phyloP scores from a whole-genome alignment of 495 filamentous ascomycete species.

The Rostrohypoxylon terebratum region DNA sequence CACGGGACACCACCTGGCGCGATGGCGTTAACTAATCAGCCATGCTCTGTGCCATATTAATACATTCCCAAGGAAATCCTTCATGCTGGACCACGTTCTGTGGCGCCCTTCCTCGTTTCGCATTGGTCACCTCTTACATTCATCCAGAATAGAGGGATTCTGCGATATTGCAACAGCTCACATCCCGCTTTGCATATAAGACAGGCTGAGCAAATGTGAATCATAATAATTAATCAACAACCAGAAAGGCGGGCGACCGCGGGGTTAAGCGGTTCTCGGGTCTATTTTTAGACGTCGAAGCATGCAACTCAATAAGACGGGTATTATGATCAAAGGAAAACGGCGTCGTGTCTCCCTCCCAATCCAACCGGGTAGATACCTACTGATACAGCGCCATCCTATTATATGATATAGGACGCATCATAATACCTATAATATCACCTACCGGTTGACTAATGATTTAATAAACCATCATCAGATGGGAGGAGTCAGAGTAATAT shows the following conservation, averaged over 20 bases:
- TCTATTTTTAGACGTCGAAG: slow-evolving; percentile 45
- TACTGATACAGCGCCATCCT: slow-evolving; percentile 32
- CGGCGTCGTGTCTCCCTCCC: slow-evolving; percentile 30
- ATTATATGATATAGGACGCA: not conserved
- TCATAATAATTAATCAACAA: not conserved
- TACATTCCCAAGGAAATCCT: slow-evolving; percentile 38
- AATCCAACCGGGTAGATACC: slow-evolving; percentile 40
- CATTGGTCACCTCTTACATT: slow-evolving; percentile 41
- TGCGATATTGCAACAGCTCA: slow-evolving; percentile 40
- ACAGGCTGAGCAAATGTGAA: slow-evolving; percentile 21
- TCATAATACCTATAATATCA: slow-evolving; percentile 1
- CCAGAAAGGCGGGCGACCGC: slow-evolving; percentile 22
- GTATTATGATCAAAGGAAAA: slow-evolving; percentile 40
- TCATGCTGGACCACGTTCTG: slow-evolving; percentile 40
- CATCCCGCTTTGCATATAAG: slow-evolving; percentile 40
- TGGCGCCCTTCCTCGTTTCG: slow-evolving; percentile 34
- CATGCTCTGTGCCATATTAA: slow-evolving; percentile 39
- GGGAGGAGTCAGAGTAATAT: slow-evolving; percentile 22
- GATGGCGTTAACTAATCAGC: not conserved
- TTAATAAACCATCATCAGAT: slow-evolving; percentile 29
- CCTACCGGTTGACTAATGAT: slow-evolving; percentile 14
- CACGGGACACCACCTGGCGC: slow-evolving; percentile 3
- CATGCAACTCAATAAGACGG: slow-evolving; percentile 45
- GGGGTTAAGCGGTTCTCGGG: slow-evolving; percentile 33
- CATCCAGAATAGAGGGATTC: slow-evolving; percentile 41